Evolutionary conservation across 495 filamentous ascomycete species (phyloP).

Genomic region (Lineolata rhizophorae): DNA sequence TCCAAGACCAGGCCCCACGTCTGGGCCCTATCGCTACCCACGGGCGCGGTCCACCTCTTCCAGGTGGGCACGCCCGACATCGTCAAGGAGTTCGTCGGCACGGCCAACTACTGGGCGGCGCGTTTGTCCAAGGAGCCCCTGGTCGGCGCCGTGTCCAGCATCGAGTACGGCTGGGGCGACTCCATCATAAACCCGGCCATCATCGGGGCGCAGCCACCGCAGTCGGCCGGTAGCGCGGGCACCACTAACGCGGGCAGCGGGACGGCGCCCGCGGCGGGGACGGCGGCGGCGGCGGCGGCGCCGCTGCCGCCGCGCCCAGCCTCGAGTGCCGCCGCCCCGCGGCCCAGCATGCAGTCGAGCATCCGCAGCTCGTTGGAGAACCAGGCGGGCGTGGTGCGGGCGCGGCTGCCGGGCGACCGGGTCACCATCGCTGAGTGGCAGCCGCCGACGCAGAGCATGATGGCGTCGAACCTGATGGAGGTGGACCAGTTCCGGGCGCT

Average conservation of each 20-base stretch:
- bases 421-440: constrained; percentile 76
- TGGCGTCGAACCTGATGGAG: constrained; percentile 54
- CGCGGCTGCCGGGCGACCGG: constrained; percentile 65
- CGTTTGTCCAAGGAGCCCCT: constrained; percentile 81
- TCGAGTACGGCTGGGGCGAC: constrained; percentile 95
- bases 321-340: constrained; percentile 21
- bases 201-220: constrained; percentile 18
- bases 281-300: not conserved
- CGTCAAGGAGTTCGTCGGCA: constrained; percentile 77
- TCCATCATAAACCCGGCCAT: constrained; percentile 60
- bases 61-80: constrained; percentile 93
- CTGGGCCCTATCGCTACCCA: constrained; percentile 84
- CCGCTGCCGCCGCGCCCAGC: constrained; percentile 10
- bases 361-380: constrained; percentile 55
- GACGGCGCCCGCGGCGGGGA: not conserved
- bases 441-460: constrained; percentile 81
- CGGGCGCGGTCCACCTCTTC: constrained; percentile 88
- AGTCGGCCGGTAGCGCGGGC: not conserved
- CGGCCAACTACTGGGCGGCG: constrained; percentile 95
- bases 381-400: constrained; percentile 24
- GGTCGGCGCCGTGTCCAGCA: constrained; percentile 79
- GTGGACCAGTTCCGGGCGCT: constrained; percentile 60
- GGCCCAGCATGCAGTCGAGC: constrained; percentile 45
- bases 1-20: constrained; percentile 79
- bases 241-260: not conserved